These are phyloP conservation scores for Yamadazyma dendronema DNA, from an alignment of 1,139 yeast genomes.

Conservation along the genomic window DNA sequence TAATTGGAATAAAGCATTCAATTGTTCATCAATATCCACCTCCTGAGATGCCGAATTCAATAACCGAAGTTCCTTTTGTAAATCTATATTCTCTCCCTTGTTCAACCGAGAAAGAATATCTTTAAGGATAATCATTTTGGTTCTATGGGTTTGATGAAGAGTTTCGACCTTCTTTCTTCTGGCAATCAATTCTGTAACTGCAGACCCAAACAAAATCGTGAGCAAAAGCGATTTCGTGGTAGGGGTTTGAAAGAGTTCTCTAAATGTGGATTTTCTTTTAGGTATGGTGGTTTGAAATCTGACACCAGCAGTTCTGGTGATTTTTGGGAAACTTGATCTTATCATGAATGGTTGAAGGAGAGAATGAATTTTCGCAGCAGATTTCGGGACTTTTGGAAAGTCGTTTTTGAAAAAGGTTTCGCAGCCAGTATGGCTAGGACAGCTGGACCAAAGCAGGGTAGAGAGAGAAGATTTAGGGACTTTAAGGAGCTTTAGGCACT, in stretches of 20 bases:
- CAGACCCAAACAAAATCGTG: slow-evolving; percentile 40
- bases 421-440: no score
- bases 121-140: slow-evolving; percentile 32
- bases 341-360: no score
- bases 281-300: slow-evolving; percentile 5
- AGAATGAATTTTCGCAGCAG: no score
- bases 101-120: slow-evolving; percentile 30
- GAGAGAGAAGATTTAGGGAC: no score
- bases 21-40: slow-evolving; percentile 39
- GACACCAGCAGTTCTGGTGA: background rate
- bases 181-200: slow-evolving; percentile 38
- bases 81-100: slow-evolving; percentile 34
- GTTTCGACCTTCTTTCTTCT: slow-evolving; percentile 33
- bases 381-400: no score
- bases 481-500: no score
- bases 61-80: slow-evolving; percentile 36
- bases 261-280: slow-evolving; percentile 17
- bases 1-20: slow-evolving; percentile 30
- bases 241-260: slow-evolving; percentile 28
- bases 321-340: background rate
- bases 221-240: slow-evolving; percentile 39
- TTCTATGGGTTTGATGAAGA: slow-evolving; percentile 27
- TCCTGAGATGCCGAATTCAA: slow-evolving; percentile 36
- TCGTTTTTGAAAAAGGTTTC: no score
- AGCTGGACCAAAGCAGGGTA: no score